A percentile compares a stretch with the other conserved stretches of the same genome.
Conservation (phyloP, 2,329 filamentous ascomycete genomes). For the Calonectria hongkongensis region DNA sequence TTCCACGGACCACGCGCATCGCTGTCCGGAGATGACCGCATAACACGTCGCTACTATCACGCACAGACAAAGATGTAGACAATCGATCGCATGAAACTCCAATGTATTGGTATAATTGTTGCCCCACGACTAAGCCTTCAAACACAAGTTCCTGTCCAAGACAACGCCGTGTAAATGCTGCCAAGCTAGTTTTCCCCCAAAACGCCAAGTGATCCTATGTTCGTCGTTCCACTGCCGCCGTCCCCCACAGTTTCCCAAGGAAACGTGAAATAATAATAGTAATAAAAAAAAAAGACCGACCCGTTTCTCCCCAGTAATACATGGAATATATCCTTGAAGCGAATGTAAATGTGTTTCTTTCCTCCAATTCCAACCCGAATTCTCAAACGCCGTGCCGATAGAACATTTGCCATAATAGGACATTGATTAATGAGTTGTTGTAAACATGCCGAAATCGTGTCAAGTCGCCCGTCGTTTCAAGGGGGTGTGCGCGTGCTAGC, state of each 20-base stretch:
- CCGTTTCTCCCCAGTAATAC: conserved; percentile 45
- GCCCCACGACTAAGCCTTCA: conserved; percentile 44
- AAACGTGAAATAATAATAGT: conserved; percentile 20
- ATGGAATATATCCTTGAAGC: conserved; percentile 44
- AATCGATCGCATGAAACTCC: conserved; percentile 45
- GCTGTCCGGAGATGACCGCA: conserved; percentile 44
- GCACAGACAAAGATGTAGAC: conserved; percentile 41
- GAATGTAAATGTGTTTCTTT: conserved; percentile 45
- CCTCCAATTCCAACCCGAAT: conserved; percentile 38
- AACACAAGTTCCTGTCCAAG: conserved; percentile 32
- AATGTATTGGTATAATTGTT: conserved; percentile 52
- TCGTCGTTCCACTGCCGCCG: conserved; percentile 20
- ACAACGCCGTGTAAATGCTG: conserved; percentile 40
- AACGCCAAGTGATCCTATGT: conserved; percentile 25
- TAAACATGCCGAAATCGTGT: conserved; percentile 42
- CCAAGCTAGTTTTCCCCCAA: conserved; percentile 38
- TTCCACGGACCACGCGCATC: conserved; percentile 39
- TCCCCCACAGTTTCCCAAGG: conserved; percentile 6
- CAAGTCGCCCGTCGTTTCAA: conserved; percentile 41
- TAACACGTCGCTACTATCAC: conserved; percentile 40
- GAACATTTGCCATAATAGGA: conserved; percentile 37
- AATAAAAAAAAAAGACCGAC: conserved; percentile 31
- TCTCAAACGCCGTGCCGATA: conserved; percentile 50
- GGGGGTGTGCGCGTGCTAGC: conserved; percentile 35
- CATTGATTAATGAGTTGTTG: conserved; percentile 35